Conservation (phyloP, 352 stramenopile species). For the Phytophthora tubulina region DNA sequence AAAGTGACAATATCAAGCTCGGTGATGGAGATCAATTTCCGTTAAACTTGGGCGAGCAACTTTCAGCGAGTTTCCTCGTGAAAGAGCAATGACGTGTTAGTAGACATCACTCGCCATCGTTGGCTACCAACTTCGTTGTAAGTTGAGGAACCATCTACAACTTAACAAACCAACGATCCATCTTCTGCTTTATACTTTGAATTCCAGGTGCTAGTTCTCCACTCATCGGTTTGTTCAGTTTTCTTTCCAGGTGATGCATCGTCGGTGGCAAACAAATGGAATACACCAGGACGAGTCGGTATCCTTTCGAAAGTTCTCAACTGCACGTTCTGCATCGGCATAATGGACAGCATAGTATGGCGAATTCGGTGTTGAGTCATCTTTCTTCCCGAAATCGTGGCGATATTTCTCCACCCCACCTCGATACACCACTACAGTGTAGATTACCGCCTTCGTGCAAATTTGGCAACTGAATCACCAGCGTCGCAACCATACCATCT, state of each 20-base stretch:
- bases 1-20: too few relatives aligned
- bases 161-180: too few relatives aligned
- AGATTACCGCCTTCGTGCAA: slow-evolving; percentile 1
- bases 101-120: too few relatives aligned
- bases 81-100: too few relatives aligned
- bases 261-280: slow-evolving; percentile 31
- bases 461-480: too few relatives aligned
- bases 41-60: too few relatives aligned
- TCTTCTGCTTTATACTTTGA: too few relatives aligned
- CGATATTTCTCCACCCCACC: neutral
- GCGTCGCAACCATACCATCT: too few relatives aligned
- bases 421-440: neutral
- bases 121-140: too few relatives aligned
- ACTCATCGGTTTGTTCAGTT: neutral
- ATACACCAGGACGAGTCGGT: slow-evolving; percentile 30
- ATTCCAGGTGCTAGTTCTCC: neutral
- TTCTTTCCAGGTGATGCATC: neutral
- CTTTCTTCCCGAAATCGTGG: slow-evolving; percentile 4
- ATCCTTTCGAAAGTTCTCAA: slow-evolving; percentile 29
- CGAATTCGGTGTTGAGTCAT: neutral
- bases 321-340: slow-evolving; percentile 29
- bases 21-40: too few relatives aligned
- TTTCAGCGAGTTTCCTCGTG: too few relatives aligned
- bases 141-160: too few relatives aligned
- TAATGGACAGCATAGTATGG: slow-evolving; percentile 35